phyloP scores from a whole-genome alignment of 2,329 filamentous ascomycete species.

The Chaetomium sp. region DNA sequence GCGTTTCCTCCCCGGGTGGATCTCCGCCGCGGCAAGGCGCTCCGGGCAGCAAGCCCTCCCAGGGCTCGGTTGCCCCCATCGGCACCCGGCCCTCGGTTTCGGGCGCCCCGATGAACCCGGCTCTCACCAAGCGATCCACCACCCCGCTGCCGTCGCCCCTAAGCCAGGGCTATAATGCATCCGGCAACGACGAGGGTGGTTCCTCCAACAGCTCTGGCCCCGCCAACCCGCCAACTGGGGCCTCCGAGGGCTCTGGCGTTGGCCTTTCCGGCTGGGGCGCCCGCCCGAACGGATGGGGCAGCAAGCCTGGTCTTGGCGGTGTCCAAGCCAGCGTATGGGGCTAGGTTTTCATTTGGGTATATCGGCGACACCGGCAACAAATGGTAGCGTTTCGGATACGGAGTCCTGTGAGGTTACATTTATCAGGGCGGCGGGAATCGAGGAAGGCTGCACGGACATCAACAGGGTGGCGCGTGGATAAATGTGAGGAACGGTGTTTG shows the following conservation, averaged over 20 bases:
- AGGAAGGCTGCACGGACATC: constrained; percentile 15
- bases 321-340: constrained; percentile 95
- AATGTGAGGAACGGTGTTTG: constrained; percentile 19
- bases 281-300: constrained; percentile 82
- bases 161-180: constrained; percentile 68
- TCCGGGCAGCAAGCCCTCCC: constrained; percentile 56
- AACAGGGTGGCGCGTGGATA: constrained; percentile 12
- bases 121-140: constrained; percentile 78
- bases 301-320: constrained; percentile 71
- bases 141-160: constrained; percentile 91
- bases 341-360: constrained; percentile 47
- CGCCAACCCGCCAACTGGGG: constrained; percentile 54
- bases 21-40: constrained; percentile 74
- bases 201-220: constrained; percentile 38
- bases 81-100: constrained; percentile 75
- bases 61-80: constrained; percentile 80
- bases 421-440: constrained; percentile 6
- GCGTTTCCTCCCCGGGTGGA: constrained; percentile 80
- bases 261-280: constrained; percentile 69
- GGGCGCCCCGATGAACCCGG: constrained; percentile 57
- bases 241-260: constrained; percentile 47
- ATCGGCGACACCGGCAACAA: constrained; percentile 4
- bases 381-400: constrained; percentile 14
- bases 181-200: constrained; percentile 52
- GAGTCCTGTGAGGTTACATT: constrained; percentile 11